Conservation (phyloP, 495 filamentous ascomycete species). For the Neurospora tetraspora region DNA sequence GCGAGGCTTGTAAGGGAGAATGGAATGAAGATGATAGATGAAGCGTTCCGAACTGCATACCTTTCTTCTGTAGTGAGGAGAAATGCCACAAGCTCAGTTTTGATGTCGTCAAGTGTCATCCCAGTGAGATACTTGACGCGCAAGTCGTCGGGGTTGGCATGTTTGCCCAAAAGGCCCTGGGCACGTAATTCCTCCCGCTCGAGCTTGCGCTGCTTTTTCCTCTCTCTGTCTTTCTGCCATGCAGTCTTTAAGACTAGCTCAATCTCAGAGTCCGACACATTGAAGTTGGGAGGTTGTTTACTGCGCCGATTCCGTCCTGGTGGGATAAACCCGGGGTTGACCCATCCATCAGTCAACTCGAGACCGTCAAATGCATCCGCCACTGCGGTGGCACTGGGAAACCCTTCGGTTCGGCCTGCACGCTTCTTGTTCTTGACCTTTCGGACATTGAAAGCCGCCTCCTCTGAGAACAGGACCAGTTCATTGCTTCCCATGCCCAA, state of each 20-base stretch:
- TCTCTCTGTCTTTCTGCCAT: constrained; percentile 70
- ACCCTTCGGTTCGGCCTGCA: background rate
- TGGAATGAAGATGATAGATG: background rate
- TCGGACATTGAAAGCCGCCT: constrained; percentile 1
- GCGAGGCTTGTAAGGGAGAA: background rate
- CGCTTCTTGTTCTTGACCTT: background rate
- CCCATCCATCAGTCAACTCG: constrained; percentile 68
- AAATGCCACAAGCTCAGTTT: constrained; percentile 61
- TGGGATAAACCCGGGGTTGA: constrained; percentile 47
- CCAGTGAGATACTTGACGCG: constrained; percentile 63
- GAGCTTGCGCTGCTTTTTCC: constrained; percentile 69
- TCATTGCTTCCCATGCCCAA: constrained; percentile 50
- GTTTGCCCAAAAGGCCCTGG: constrained; percentile 67
- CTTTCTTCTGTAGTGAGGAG: constrained; percentile 51
- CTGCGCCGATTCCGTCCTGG: constrained; percentile 46
- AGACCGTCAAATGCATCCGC: constrained; percentile 70
- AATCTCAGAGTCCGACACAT: constrained; percentile 67
- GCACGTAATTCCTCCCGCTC: constrained; percentile 69
- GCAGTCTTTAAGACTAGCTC: constrained; percentile 46
- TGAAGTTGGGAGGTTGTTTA: constrained; percentile 37
- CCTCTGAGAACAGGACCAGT: constrained; percentile 43
- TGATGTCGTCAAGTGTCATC: constrained; percentile 61
- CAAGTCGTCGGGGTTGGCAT: constrained; percentile 51
- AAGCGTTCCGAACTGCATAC: constrained; percentile 32
- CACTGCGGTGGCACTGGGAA: constrained; percentile 51